Evolutionary conservation across 73 alveolate species (phyloP).

Genomic region (Blepharisma japonicum): DNA sequence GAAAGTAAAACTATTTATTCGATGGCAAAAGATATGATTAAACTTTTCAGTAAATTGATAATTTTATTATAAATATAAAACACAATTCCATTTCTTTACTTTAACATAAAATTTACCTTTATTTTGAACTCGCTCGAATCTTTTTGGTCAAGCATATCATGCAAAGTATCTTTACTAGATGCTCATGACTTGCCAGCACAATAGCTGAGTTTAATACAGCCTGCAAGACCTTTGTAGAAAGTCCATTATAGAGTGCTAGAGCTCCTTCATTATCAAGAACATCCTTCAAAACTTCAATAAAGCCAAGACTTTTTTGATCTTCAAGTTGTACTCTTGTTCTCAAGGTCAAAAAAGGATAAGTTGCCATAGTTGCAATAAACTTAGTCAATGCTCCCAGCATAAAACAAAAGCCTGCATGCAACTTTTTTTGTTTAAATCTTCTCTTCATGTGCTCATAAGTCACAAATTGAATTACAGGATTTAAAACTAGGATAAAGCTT

Average conservation of each 20-base stretch:
- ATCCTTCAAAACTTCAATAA: background rate
- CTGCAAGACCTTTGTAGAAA: conserved; percentile 6
- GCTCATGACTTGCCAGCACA: conserved; percentile 7
- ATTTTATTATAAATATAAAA: too few relatives aligned
- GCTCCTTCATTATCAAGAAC: background rate
- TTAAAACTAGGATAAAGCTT: background rate
- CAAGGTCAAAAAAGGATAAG: background rate
- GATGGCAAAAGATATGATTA: too few relatives aligned
- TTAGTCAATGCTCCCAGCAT: conserved; percentile 17
- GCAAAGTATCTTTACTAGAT: background rate
- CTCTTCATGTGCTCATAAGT: background rate
- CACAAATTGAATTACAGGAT: conserved; percentile 14
- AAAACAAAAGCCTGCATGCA: background rate
- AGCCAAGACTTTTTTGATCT: background rate
- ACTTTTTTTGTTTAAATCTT: background rate
- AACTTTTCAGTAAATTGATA: too few relatives aligned
- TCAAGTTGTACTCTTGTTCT: conserved; percentile 5
- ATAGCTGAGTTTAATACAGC: conserved; percentile 21
- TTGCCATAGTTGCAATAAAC: conserved; percentile 11
- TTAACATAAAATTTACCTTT: too few relatives aligned
- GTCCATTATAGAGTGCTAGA: background rate
- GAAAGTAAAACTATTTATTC: too few relatives aligned
- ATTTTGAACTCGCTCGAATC: too few relatives aligned
- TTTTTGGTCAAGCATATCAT: too few relatives aligned
- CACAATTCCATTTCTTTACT: too few relatives aligned